A percentile compares a stretch with the other conserved stretches of the same genome.
Conservation (phyloP, 345 rosid genomes). For the Pseudoturritis turrita region DNA sequence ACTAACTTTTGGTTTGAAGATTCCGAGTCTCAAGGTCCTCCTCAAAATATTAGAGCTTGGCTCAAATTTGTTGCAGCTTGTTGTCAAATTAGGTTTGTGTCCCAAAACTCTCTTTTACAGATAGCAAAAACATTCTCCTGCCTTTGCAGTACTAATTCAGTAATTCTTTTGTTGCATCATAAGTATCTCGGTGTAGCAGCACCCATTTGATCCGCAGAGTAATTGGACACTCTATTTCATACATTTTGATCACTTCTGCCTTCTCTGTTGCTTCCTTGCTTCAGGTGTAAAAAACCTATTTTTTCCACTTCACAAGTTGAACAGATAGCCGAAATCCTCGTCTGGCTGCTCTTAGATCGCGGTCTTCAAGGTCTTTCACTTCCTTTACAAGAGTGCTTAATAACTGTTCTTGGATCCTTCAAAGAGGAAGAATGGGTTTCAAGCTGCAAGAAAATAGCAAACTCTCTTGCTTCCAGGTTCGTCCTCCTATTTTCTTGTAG, state of each 20-base stretch:
- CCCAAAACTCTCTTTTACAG: neutral
- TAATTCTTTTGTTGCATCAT: neutral
- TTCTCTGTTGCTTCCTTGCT: neutral
- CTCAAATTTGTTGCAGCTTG: slow-evolving; percentile 52
- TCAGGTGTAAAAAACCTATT: slow-evolving; percentile 45
- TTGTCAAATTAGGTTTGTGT: slow-evolving; percentile 57
- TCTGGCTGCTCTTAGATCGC: slow-evolving; percentile 55
- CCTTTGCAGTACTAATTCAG: neutral
- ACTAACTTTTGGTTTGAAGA: slow-evolving; percentile 41
- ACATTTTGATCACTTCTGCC: neutral
- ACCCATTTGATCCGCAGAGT: neutral
- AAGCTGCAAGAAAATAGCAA: slow-evolving; percentile 59
- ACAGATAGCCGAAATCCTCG: slow-evolving; percentile 46
- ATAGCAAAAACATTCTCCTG: neutral
- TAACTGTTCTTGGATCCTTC: slow-evolving; percentile 49
- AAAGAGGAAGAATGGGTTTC: slow-evolving; percentile 72
- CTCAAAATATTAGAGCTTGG: slow-evolving; percentile 68
- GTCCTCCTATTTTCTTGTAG: neutral
- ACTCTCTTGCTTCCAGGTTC: slow-evolving; percentile 68
- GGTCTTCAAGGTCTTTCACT: slow-evolving; percentile 56
- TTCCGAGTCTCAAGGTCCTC: slow-evolving; percentile 48
- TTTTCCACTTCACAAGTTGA: slow-evolving; percentile 57
- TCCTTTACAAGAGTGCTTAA: slow-evolving; percentile 46
- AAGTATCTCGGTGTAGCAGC: neutral
- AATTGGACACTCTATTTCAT: neutral